phyloP scores from a whole-genome alignment of 2,329 filamentous ascomycete species.

The Fusarium sp. region DNA sequence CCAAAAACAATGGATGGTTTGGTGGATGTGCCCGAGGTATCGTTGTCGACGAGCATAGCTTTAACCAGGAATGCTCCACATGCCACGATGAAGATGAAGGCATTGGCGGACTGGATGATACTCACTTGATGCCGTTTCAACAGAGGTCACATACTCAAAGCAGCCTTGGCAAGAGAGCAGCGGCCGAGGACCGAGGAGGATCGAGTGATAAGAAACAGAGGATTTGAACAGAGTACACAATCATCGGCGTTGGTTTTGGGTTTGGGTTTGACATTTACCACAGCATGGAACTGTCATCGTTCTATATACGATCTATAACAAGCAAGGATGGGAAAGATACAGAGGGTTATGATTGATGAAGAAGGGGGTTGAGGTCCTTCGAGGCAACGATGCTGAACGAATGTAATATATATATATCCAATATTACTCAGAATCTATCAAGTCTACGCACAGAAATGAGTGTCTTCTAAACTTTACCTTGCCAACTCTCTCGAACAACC shows the following conservation, averaged over 20 bases:
- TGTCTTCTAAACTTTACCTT: conserved; percentile 31
- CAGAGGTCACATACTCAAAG: conserved; percentile 1
- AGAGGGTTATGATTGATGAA: not conserved
- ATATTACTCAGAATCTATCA: not conserved
- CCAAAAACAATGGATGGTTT: conserved; percentile 60
- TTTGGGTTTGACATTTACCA: not conserved
- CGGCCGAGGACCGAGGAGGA: conserved; percentile 36
- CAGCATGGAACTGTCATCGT: not conserved
- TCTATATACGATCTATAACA: not conserved
- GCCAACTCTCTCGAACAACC: conserved; percentile 59
- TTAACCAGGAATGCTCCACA: conserved; percentile 60
- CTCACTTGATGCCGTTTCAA: conserved; percentile 17
- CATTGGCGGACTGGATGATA: conserved; percentile 54
- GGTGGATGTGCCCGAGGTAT: conserved; percentile 57
- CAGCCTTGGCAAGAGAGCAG: conserved; percentile 33
- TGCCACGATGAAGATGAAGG: conserved; percentile 57
- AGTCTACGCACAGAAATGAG: not conserved
- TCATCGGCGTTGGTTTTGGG: not conserved
- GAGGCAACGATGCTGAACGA: conserved; percentile 4
- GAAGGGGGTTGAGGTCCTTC: not conserved
- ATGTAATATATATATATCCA: not conserved
- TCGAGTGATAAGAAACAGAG: conserved; percentile 46
- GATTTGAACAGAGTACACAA: conserved; percentile 33
- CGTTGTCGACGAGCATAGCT: conserved; percentile 55
- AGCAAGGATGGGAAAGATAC: not conserved